Base-by-base conservation (phyloP, 257 asterid species). In the Leptodermis oblonga region DNA sequence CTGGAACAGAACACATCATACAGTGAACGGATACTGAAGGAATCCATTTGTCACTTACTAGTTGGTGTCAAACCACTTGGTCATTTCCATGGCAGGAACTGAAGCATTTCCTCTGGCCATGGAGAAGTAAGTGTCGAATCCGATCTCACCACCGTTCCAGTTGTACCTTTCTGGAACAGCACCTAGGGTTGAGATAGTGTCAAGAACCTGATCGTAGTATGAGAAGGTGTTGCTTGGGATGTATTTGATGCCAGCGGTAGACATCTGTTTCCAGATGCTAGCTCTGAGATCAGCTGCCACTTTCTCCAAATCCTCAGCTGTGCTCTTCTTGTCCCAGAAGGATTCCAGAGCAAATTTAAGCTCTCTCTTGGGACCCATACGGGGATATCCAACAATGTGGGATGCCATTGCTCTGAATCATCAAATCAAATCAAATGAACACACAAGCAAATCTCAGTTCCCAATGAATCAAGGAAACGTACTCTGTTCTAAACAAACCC, bases 71-170 rank as follows among this genome's bases (percentile, higher is more conserved):
- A 92, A 92, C 97, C 97, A 92, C 92, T 92, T 92, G 84, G 98
- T 92, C 98, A 92, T 92, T 69, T 92, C 98, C 98, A 92, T 92
- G 71, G 98, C 98, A 52, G 98, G 98, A 56, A 90, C 98, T 28
- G 98, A 85, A 60, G 97, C 97, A 83, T 92, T 92, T 81, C 98
- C 98, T 81, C 98, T 92, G 75, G 98, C 98, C 98, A 92, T 92
- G 69, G 98, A 92, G 85, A 92, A 92, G 86, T 86, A 92, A 53
- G 92, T 87, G 75, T 90, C 86, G 55, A 80, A 81, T 42, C 93
- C 95, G 53, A 92, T 87, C 89, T 92, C 98, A 52, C 90, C 97
- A 67, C 97, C 95, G 26, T 80, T 82, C 95, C 92, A 92, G 75
- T 81, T 90, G 85, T 92, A 92, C 81, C 98, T 85, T 0, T 88